Evolutionary conservation across 768 basidiomycete species (phyloP).

Genomic region (Bullera alba): DNA sequence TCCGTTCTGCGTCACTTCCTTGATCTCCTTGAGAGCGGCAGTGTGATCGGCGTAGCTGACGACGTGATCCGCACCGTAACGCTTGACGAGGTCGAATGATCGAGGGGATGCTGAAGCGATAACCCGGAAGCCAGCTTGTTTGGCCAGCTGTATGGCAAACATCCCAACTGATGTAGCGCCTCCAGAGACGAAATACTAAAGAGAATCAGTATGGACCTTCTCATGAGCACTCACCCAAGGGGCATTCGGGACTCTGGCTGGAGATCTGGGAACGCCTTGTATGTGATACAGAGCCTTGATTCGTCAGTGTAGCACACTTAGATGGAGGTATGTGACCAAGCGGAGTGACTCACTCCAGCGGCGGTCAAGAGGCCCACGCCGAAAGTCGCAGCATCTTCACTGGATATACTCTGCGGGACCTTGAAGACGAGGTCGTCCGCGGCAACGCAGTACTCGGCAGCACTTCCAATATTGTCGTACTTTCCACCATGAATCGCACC

Average conservation of each 20-base stretch:
- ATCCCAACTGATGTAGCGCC: too few relatives aligned
- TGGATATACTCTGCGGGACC: conserved; percentile 15
- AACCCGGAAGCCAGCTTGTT: not conserved
- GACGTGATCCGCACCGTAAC: not conserved
- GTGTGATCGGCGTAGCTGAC: not conserved
- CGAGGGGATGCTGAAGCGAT: not conserved
- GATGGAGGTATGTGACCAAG: too few relatives aligned
- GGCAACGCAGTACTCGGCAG: conserved; percentile 26
- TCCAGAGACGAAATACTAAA: too few relatives aligned
- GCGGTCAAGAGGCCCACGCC: conserved; percentile 33
- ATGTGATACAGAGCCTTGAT: too few relatives aligned
- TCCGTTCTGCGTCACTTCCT: too few relatives aligned
- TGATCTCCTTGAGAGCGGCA: too few relatives aligned
- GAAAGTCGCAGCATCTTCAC: conserved; percentile 22
- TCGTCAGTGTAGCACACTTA: too few relatives aligned
- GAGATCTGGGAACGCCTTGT: too few relatives aligned
- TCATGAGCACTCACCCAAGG: too few relatives aligned
- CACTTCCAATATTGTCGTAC: conserved; percentile 17
- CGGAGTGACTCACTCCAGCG: too few relatives aligned
- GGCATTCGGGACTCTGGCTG: too few relatives aligned
- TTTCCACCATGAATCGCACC: conserved; percentile 31
- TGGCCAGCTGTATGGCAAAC: not conserved
- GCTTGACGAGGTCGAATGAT: not conserved
- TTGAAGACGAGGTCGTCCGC: conserved; percentile 18
- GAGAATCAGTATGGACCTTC: too few relatives aligned